Evolutionary conservation across 495 filamentous ascomycete species (phyloP).

Genomic region (Aspergillus homomorphus): DNA sequence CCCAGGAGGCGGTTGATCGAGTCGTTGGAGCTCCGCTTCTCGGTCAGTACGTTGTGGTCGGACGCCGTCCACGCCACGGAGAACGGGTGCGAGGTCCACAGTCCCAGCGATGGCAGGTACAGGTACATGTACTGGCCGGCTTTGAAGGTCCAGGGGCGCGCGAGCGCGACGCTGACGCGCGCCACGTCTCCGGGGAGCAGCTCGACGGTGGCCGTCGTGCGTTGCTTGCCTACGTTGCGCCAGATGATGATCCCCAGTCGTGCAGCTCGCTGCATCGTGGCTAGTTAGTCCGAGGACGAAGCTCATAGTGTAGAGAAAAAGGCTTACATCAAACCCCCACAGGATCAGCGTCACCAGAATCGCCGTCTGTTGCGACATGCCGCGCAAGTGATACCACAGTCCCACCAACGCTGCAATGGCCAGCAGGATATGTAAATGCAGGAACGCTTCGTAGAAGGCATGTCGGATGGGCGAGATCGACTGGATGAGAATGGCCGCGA

Average conservation of each 20-base stretch:
- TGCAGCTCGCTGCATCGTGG: constrained; percentile 45
- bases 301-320: constrained; percentile 19
- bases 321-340: constrained; percentile 40
- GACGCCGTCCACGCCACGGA: constrained; percentile 51
- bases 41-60: constrained; percentile 9
- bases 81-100: constrained; percentile 58
- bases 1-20: constrained; percentile 35
- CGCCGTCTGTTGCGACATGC: constrained; percentile 39
- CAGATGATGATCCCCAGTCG: constrained; percentile 55
- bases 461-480: constrained; percentile 53
- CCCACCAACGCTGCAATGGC: constrained; percentile 48
- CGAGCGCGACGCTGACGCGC: constrained; percentile 48
- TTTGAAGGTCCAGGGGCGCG: constrained; percentile 46
- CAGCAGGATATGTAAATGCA: constrained; percentile 51
- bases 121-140: constrained; percentile 57
- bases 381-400: constrained; percentile 53
- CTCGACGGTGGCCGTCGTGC: constrained; percentile 49
- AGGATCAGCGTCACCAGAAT: constrained; percentile 37
- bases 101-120: constrained; percentile 49
- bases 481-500: constrained; percentile 48
- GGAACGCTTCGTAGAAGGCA: constrained; percentile 58
- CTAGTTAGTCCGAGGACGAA: constrained; percentile 41
- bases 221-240: constrained; percentile 50
- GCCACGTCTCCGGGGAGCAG: constrained; percentile 49
- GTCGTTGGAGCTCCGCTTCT: constrained; percentile 33